Evolutionary conservation across 2,329 filamentous ascomycete species (phyloP).

Genomic region (Beauveria australis): DNA sequence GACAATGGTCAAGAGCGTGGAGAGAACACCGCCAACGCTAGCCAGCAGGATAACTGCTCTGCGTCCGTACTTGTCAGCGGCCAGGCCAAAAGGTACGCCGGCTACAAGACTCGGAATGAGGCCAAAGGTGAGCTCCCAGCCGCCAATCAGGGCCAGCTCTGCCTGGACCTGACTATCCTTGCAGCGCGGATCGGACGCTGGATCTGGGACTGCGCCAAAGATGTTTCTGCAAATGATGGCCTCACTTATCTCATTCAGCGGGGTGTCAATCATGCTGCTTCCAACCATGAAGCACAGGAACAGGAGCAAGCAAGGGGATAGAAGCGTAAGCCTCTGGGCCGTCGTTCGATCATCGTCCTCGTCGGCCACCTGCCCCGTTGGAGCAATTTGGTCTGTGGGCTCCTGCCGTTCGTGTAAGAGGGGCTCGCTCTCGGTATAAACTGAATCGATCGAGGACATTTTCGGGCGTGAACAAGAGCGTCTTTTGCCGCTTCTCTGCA

Average conservation of each 20-base stretch:
- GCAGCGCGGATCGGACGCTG: slow-evolving; percentile 10
- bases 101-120: slow-evolving; percentile 14
- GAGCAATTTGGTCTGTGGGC: background rate
- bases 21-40: slow-evolving; percentile 11
- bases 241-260: slow-evolving; percentile 4
- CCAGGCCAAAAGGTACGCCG: slow-evolving; percentile 15
- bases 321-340: background rate
- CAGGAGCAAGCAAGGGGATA: background rate
- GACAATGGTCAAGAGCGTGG: background rate
- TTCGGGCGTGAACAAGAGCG: no score
- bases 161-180: slow-evolving; percentile 16
- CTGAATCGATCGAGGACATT: background rate
- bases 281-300: background rate
- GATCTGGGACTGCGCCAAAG: background rate
- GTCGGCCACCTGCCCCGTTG: background rate
- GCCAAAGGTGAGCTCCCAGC: slow-evolving; percentile 15
- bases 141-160: slow-evolving; percentile 15
- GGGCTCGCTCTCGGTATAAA: background rate
- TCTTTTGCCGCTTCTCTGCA: no score
- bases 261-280: background rate
- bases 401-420: background rate
- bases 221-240: slow-evolving; percentile 11
- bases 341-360: background rate
- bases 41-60: slow-evolving; percentile 13
- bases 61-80: slow-evolving; percentile 15